Evolutionary conservation across 495 filamentous ascomycete species (phyloP), one percentile per base, ranked within the genome.

Genomic region (Penicillium waksmanii): DNA sequence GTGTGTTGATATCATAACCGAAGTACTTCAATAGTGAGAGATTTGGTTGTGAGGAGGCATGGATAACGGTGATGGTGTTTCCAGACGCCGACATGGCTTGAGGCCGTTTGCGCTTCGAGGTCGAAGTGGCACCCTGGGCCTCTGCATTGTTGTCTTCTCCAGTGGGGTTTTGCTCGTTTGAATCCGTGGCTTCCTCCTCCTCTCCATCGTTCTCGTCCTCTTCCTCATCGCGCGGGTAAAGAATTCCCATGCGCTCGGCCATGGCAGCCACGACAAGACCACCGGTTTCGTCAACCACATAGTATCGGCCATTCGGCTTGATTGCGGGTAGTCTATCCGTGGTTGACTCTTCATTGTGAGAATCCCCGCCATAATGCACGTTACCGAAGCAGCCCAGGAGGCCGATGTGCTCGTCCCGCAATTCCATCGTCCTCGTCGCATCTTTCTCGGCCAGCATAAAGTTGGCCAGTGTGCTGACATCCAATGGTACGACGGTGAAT

Each of bases 221-320:
- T 1, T 79, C 66, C 2, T 75, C 68, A 3, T 77, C 73, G 0
- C 72, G 71, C 0, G 83, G 78, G 68, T 91, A 83, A 1, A 98
- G 80, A 40, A 98, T 85, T 0, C 91, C 93, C 87, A 98, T 93
- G 54, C 89, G 83, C 72, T 98, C 95, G 1, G 95, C 95, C 78
- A 97, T 81, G 1, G 93, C 91, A 0, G 92, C 93, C 1, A 94
- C 86, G 9, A 98, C 68, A 23, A 98, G 73, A 0, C 95, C 95
- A 8, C 91, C 89, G 0, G 91, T 95, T 53, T 98, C 95, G 67
- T 98, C 95, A 2, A 97, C 82, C 5, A 95, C 86, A 2, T 97
- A 82, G 84, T 93, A 98, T 53, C 92, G 82, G 6, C 93, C 93
- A 46, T 80, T 81, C 5, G 80, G 79, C 52, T 76, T 75, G 34